Evolutionary conservation across 768 basidiomycete genomes (phyloP).

Genomic region (Collybia sordida): DNA sequence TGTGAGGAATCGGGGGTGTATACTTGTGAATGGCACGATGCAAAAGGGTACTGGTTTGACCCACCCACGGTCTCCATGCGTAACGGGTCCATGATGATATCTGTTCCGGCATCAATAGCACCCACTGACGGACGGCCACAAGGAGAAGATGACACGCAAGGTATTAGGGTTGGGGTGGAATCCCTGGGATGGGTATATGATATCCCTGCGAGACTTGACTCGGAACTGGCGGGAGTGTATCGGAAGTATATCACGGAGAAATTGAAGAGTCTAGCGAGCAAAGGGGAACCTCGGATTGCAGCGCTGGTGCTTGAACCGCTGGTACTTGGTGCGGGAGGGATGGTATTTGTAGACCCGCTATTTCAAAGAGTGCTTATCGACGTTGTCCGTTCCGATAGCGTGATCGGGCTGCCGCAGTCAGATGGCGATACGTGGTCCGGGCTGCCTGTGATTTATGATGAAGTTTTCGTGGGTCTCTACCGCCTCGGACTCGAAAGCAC

Average conservation of each 20-base stretch:
- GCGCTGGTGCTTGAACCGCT: slow-evolving; percentile 90
- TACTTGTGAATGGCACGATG: slow-evolving; percentile 94
- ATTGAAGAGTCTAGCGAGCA: slow-evolving; percentile 38
- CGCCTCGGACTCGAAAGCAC: slow-evolving; percentile 76
- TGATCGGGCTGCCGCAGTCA: slow-evolving; percentile 26
- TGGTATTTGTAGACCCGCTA: slow-evolving; percentile 96
- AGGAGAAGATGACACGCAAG: slow-evolving; percentile 10
- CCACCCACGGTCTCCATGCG: slow-evolving; percentile 77
- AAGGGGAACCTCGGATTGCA: slow-evolving; percentile 42
- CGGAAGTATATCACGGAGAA: slow-evolving; percentile 52
- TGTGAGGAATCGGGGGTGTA: slow-evolving; percentile 82
- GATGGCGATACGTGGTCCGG: slow-evolving; percentile 50
- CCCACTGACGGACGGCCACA: no score
- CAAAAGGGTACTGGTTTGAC: slow-evolving; percentile 92
- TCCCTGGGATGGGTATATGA: slow-evolving; percentile 70
- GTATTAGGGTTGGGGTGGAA: slow-evolving; percentile 26
- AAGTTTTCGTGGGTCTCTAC: slow-evolving; percentile 93
- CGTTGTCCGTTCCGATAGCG: slow-evolving; percentile 50
- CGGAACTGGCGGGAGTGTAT: slow-evolving; percentile 66
- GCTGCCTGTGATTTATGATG: slow-evolving; percentile 92
- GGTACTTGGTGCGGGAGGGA: slow-evolving; percentile 93
- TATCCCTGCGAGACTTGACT: slow-evolving; percentile 55
- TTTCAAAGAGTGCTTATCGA: slow-evolving; percentile 91
- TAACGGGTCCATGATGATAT: slow-evolving; percentile 53
- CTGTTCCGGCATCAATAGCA: slow-evolving; percentile 44